phyloP scores from a whole-genome alignment of 2,329 filamentous ascomycete genomes.

The Hortaea werneckii region DNA sequence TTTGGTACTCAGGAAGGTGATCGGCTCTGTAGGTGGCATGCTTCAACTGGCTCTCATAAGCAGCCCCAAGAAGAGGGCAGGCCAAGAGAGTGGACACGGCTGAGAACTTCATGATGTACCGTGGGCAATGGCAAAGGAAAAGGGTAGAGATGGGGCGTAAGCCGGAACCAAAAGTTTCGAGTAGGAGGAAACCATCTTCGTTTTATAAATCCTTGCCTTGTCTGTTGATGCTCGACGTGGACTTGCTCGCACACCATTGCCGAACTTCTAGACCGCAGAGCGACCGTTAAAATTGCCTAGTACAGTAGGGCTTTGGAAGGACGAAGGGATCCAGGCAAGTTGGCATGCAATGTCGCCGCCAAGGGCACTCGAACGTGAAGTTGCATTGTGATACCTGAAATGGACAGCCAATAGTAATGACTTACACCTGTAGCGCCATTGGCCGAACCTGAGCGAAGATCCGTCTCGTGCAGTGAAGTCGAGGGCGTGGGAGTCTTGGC shows the following conservation, averaged over 20 bases:
- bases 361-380: neutral
- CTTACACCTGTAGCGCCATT: neutral
- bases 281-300: too few relatives aligned
- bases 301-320: too few relatives aligned
- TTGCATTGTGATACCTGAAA: neutral
- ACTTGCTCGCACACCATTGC: neutral
- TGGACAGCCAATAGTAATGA: neutral
- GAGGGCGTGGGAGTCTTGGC: neutral
- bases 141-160: neutral
- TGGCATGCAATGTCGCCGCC: neutral
- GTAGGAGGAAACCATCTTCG: neutral
- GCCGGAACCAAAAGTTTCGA: too few relatives aligned
- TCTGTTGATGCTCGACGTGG: neutral
- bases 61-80: neutral
- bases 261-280: too few relatives aligned
- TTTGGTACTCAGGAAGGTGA: constrained; percentile 8
- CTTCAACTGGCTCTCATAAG: neutral
- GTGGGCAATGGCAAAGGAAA: neutral
- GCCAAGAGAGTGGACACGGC: neutral
- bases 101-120: neutral
- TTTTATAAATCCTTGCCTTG: neutral
- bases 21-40: neutral
- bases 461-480: neutral
- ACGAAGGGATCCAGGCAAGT: too few relatives aligned
- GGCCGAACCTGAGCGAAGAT: neutral